Evolutionary conservation across 495 filamentous ascomycete species (phyloP).

Genomic region (Lasiosphaeris hirsuta): DNA sequence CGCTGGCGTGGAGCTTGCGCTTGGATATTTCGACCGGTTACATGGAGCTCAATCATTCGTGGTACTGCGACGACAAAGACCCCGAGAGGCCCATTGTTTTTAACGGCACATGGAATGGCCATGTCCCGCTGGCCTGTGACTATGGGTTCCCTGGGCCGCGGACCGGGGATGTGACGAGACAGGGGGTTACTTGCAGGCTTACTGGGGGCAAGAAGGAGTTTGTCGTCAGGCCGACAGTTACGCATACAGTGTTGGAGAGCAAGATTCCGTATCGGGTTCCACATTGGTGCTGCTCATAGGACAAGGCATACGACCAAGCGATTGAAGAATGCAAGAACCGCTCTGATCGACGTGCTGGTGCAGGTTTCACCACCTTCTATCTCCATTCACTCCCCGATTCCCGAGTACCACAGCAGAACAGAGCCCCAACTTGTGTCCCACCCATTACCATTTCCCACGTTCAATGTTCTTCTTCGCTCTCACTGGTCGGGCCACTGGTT

Average conservation of each 20-base stretch:
- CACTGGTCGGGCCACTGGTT: too few relatives aligned
- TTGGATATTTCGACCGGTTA: conserved; percentile 6
- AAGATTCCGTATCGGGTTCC: not conserved
- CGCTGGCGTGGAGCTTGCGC: not conserved
- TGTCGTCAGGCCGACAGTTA: conserved; percentile 3
- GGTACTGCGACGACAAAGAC: conserved; percentile 12
- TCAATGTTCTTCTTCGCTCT: too few relatives aligned
- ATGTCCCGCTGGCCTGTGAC: conserved; percentile 2
- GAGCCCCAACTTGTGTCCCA: too few relatives aligned
- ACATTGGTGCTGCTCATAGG: not conserved
- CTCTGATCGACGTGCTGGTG: too few relatives aligned
- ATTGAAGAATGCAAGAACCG: too few relatives aligned
- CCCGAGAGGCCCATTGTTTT: conserved; percentile 3
- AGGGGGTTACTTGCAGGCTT: not conserved
- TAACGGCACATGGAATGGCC: conserved; percentile 11
- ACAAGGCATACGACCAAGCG: too few relatives aligned
- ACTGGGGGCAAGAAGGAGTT: not conserved
- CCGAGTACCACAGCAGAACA: too few relatives aligned
- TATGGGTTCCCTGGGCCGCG: conserved; percentile 2
- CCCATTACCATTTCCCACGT: too few relatives aligned
- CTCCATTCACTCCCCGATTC: too few relatives aligned
- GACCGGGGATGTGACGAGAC: not conserved
- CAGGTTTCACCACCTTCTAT: too few relatives aligned
- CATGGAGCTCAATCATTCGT: conserved; percentile 5
- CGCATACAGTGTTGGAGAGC: not conserved